These are phyloP conservation scores for Prunus davidiana DNA, from an alignment of 306 rosid genomes.

Conservation along the genomic window DNA sequence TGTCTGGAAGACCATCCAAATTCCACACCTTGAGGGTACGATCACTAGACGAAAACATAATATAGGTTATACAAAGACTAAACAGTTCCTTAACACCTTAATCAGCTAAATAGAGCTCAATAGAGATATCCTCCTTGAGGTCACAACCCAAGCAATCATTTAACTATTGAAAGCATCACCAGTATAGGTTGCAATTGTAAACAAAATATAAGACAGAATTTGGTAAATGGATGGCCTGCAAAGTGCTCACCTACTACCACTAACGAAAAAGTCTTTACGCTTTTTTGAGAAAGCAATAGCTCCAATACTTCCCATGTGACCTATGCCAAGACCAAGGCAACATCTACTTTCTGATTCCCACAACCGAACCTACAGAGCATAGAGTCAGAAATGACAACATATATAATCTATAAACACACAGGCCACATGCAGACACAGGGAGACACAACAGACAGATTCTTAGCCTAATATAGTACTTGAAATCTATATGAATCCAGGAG, in stretches of 20 bases:
- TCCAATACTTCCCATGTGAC: constrained; percentile 93
- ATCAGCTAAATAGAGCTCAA: background rate
- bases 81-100: no score
- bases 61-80: constrained; percentile 13
- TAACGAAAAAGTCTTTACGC: constrained; percentile 71
- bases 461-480: background rate
- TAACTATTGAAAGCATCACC: constrained; percentile 1
- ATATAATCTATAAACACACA: background rate
- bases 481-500: background rate
- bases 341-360: constrained; percentile 81
- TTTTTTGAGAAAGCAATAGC: constrained; percentile 83
- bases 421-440: background rate
- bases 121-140: background rate
- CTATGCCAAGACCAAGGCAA: constrained; percentile 78
- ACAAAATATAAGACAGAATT: background rate
- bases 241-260: constrained; percentile 85
- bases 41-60: constrained; percentile 53
- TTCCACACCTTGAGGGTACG: constrained; percentile 93
- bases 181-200: background rate
- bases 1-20: constrained; percentile 55
- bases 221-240: background rate
- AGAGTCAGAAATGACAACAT: constrained; percentile 17
- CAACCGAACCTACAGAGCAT: constrained; percentile 68
- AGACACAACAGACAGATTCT: background rate
- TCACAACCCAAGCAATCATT: background rate